Conservation (phyloP, 306 rosid genomes). For the Cucumis melo region DNA sequence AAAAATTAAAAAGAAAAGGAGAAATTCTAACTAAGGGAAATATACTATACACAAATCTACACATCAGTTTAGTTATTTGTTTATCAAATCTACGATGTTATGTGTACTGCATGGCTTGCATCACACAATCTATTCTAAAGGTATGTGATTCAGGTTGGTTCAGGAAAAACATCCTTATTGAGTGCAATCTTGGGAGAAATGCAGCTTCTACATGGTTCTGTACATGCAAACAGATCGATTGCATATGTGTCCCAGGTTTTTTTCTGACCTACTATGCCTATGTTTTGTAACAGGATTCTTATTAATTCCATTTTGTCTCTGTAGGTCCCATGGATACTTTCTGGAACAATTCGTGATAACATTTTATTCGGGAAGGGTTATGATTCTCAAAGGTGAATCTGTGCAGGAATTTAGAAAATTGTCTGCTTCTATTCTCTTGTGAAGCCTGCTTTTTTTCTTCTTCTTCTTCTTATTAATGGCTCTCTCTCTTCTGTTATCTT, state of each 20-base stretch:
- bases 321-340: slow-evolving; percentile 90
- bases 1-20: no score
- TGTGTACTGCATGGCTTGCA: neutral
- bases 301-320: slow-evolving; percentile 11
- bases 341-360: slow-evolving; percentile 88
- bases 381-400: slow-evolving; percentile 49
- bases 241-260: slow-evolving; percentile 94
- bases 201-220: slow-evolving; percentile 49
- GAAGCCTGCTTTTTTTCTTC: neutral
- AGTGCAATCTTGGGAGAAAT: slow-evolving; percentile 73
- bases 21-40: no score
- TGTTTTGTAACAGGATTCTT: slow-evolving; percentile 13
- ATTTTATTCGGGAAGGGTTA: slow-evolving; percentile 69
- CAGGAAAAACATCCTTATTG: slow-evolving; percentile 82
- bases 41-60: no score
- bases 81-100: neutral
- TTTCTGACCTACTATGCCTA: neutral
- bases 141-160: slow-evolving; percentile 63
- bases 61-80: neutral
- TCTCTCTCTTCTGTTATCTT: no score
- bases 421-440: neutral
- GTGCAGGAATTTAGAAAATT: neutral
- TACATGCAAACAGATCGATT: slow-evolving; percentile 41
- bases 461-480: neutral
- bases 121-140: neutral